Conservation (phyloP, 768 basidiomycete genomes). For the Phanerochaete carnosa region DNA sequence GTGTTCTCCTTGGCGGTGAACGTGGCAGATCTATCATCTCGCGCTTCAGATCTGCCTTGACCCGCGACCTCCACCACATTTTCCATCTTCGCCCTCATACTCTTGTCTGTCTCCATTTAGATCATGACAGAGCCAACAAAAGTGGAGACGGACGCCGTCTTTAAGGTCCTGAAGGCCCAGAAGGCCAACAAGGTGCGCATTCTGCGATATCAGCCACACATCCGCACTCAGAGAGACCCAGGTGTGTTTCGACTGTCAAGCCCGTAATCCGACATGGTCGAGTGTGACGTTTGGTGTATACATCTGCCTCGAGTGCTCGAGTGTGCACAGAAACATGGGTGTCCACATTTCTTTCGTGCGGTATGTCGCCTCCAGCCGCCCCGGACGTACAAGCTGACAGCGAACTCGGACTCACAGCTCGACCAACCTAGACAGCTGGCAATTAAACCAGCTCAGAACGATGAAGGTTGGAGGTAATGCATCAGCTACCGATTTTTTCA, state of each 20-base stretch:
- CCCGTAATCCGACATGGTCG: constrained; percentile 97
- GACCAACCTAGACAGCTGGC: constrained; percentile 96
- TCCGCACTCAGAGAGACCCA: constrained; percentile 26
- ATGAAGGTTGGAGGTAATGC: constrained; percentile 97
- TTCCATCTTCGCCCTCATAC: neutral
- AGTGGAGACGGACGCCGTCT: constrained; percentile 83
- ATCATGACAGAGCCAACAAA: constrained; percentile 78
- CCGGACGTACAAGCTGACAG: neutral
- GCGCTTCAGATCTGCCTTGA: neutral
- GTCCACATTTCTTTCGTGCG: constrained; percentile 97
- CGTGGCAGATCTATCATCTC: neutral
- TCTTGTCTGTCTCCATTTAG: neutral
- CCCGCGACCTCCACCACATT: neutral
- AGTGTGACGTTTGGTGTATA: constrained; percentile 96
- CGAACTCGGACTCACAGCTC: constrained; percentile 51
- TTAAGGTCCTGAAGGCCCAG: constrained; percentile 76
- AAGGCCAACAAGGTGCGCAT: constrained; percentile 80
- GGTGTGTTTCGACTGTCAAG: constrained; percentile 93
- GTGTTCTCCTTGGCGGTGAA: neutral
- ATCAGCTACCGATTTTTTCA: constrained; percentile 84
- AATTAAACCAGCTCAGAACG: constrained; percentile 81
- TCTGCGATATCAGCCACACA: neutral
- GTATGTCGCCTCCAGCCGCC: constrained; percentile 40
- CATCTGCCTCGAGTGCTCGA: constrained; percentile 97
- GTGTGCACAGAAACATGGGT: constrained; percentile 92